Percentiles rank a stretch among this genome's conserved stretches.
These are phyloP conservation scores for Botryotinia calthae DNA, from an alignment of 2,329 filamentous ascomycete species.

Conservation along the genomic window DNA sequence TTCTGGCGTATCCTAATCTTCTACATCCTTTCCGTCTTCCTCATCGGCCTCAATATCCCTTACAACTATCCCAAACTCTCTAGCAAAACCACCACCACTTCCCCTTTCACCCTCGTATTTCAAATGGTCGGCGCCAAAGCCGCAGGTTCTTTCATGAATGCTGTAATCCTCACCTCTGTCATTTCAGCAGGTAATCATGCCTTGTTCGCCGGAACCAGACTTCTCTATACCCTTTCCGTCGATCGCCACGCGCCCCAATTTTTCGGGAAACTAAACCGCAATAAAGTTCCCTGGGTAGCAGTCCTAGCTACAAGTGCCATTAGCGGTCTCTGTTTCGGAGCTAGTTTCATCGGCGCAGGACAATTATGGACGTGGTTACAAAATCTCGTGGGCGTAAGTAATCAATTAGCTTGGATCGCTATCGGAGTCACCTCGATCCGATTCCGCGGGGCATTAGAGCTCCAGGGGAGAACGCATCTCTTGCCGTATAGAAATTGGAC, in stretches of 20 bases:
- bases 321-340: constrained; percentile 60
- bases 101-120: constrained; percentile 61
- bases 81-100: constrained; percentile 46
- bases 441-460: constrained; percentile 56
- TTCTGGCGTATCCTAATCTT: constrained; percentile 55
- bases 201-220: constrained; percentile 54
- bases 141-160: constrained; percentile 58
- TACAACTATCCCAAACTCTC: constrained; percentile 51
- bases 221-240: constrained; percentile 55
- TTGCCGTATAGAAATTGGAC: constrained; percentile 67
- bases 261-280: constrained; percentile 50
- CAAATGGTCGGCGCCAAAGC: constrained; percentile 53
- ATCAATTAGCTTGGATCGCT: constrained; percentile 64
- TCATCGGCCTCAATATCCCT: constrained; percentile 59
- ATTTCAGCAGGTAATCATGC: constrained; percentile 59
- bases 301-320: constrained; percentile 54
- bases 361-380: constrained; percentile 66
- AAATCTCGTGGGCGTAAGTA: constrained; percentile 66
- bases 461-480: constrained; percentile 58
- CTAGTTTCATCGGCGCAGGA: constrained; percentile 63
- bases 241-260: constrained; percentile 55
- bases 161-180: constrained; percentile 58
- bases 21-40: constrained; percentile 51
- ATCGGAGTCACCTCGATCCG: constrained; percentile 65
- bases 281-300: constrained; percentile 52